phyloP scores from a whole-genome alignment of 2,329 filamentous ascomycete genomes.

The Triangularia verruculosa region DNA sequence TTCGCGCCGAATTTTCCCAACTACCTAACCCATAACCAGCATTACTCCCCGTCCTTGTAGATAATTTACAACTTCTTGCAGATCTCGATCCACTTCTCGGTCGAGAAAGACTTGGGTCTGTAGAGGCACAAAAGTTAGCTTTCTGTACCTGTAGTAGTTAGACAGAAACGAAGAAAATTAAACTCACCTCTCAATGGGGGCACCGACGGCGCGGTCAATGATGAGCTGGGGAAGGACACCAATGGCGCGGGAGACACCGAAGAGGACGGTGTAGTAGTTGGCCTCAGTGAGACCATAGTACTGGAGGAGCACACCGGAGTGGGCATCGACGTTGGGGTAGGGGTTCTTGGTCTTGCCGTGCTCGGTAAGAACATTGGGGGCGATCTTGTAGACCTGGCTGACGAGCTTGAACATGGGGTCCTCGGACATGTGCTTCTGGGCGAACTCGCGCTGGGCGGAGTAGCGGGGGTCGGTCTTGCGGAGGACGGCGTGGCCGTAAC shows the following conservation, averaged over 20 bases:
- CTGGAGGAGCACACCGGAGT: conserved; percentile 98
- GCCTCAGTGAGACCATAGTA: conserved; percentile 99
- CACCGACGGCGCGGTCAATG: conserved; percentile 96
- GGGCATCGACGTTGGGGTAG: conserved; percentile 96
- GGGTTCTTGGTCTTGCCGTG: conserved; percentile 99
- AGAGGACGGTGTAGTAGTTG: conserved; percentile 99
- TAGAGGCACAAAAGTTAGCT: conserved; percentile 16
- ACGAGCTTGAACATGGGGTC: conserved; percentile 99
- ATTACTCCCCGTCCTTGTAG: conserved; percentile 6
- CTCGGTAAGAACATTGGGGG: conserved; percentile 94
- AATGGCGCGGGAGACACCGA: conserved; percentile 96
- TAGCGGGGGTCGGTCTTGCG: conserved; percentile 99
- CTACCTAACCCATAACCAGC: conserved; percentile 22
- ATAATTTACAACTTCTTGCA: conserved; percentile 78
- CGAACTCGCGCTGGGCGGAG: conserved; percentile 96
- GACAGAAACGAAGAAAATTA: background rate
- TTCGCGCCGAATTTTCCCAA: conserved; percentile 24
- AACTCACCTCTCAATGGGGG: conserved; percentile 80
- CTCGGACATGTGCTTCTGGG: conserved; percentile 85
- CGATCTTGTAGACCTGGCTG: conserved; percentile 99
- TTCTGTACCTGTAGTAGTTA: background rate
- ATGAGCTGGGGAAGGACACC: conserved; percentile 99
- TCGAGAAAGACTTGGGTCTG: conserved; percentile 93
- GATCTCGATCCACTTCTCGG: conserved; percentile 93
- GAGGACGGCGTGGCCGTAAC: conserved; percentile 97